Conservation (phyloP, 345 rosid species). For the Jatropha curcas region DNA sequence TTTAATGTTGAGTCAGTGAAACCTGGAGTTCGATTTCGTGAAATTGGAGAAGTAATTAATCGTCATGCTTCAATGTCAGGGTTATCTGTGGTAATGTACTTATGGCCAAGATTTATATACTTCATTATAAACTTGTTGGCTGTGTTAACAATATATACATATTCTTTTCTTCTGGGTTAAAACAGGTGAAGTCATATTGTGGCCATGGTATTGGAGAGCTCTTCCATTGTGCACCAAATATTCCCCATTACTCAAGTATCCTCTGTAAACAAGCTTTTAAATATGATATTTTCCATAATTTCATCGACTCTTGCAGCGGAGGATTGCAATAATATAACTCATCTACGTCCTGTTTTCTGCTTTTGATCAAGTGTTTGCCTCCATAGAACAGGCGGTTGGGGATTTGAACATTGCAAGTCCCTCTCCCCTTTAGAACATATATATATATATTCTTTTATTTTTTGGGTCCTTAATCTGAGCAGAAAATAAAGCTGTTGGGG, state of each 20-base stretch:
- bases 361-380: no score
- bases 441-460: no score
- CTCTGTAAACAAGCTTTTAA: slow-evolving; percentile 28
- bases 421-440: background rate
- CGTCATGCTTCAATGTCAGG: slow-evolving; percentile 96
- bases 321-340: background rate
- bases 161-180: slow-evolving; percentile 11
- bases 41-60: slow-evolving; percentile 83
- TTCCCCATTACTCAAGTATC: slow-evolving; percentile 96
- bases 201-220: slow-evolving; percentile 99
- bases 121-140: slow-evolving; percentile 10
- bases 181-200: slow-evolving; percentile 87
- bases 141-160: slow-evolving; percentile 4
- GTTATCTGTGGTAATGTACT: slow-evolving; percentile 78
- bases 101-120: background rate
- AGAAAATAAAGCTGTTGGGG: slow-evolving; percentile 98
- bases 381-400: no score
- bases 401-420: no score
- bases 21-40: slow-evolving; percentile 94
- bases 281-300: background rate
- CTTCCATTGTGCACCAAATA: slow-evolving; percentile 95
- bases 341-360: no score
- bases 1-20: slow-evolving; percentile 51
- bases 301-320: background rate
- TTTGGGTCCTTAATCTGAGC: slow-evolving; percentile 36